A percentile compares a stretch with the other conserved stretches of the same genome.
Evolutionary conservation across 169 alveolate genomes (phyloP).

Genomic region (Ichthyophthirius multifiliis): DNA sequence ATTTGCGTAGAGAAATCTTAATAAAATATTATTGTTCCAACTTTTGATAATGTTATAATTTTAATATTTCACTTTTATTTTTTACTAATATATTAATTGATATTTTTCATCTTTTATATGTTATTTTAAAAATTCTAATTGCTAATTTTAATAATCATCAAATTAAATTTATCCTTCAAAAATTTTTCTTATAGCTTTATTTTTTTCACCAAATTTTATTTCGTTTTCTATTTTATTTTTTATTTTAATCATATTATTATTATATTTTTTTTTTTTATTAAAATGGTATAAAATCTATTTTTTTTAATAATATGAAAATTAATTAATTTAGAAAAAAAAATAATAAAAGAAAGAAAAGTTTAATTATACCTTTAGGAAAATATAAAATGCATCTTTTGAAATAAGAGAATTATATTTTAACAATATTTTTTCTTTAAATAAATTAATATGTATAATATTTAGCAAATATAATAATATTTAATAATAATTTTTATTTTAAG

Average conservation of each 20-base stretch:
- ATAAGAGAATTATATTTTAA: background rate
- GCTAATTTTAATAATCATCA: background rate
- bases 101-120: background rate
- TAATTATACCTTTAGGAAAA: background rate
- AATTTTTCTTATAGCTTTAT: background rate
- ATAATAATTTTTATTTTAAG: too few species aligned
- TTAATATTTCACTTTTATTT: background rate
- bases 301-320: background rate
- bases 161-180: conserved; percentile 15
- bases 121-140: background rate
- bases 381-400: background rate
- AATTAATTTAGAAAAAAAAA: background rate
- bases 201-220: background rate
- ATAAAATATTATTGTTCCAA: background rate
- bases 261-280: background rate
- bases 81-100: background rate
- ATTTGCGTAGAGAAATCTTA: conserved; percentile 17
- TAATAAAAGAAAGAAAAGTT: background rate
- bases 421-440: too few species aligned
- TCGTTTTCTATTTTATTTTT: background rate
- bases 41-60: background rate
- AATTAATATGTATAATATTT: too few species aligned
- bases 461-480: too few species aligned
- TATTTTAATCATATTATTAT: background rate
- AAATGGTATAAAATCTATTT: background rate